Evolutionary conservation across 352 stramenopile species (phyloP), one percentile per base, ranked within the genome.

Genomic region (Phytophthora cryptogea): DNA sequence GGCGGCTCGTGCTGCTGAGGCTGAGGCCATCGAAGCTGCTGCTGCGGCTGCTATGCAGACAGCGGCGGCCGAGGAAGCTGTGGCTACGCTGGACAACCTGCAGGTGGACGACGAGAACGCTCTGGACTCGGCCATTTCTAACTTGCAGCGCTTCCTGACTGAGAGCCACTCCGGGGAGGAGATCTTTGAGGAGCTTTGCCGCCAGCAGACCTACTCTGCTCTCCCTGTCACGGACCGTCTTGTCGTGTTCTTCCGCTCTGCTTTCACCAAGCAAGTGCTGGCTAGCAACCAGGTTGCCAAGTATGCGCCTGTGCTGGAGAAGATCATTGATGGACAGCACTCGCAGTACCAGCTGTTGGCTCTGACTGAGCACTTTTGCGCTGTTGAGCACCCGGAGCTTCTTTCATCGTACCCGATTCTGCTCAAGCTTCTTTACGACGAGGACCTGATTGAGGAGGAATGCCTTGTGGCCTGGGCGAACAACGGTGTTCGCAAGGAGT

Each of bases 361-460:
- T 27, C 75, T 96, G 8, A 78, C 81, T 16, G 94, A 98, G 69
- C 78, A 92, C 45, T 89, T 98, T 40, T 98, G 88, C 56, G 88
- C 83, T 5, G 89, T 97, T 9, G 86, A 97, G 68, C 86, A 96
- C 57, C 80, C 92, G 14, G 69, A 83, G 26, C 57, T 96, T 14
- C 58, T 80, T 16, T 67, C 63, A 27, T 82, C 83, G 39, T 99
- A 98, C 73, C 90, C 96, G 28, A 90, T 99, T 35, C 74, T 99
- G 27, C 74, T 99, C 20, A 99, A 99, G 86, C 77, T 98, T 11
- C 63, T 99, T 6, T 99, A 98, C 77, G 97, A 99, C 65, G 90
- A 98, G 49, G 97, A 99, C 62, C 64, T 98, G 10, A 66, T 99
- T 11, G 90, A 98, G 35, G 97, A 99, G 63, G 95, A 99, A 48